Conservation (phyloP, 208 protist genomes). For the Leishmania mexicana region DNA sequence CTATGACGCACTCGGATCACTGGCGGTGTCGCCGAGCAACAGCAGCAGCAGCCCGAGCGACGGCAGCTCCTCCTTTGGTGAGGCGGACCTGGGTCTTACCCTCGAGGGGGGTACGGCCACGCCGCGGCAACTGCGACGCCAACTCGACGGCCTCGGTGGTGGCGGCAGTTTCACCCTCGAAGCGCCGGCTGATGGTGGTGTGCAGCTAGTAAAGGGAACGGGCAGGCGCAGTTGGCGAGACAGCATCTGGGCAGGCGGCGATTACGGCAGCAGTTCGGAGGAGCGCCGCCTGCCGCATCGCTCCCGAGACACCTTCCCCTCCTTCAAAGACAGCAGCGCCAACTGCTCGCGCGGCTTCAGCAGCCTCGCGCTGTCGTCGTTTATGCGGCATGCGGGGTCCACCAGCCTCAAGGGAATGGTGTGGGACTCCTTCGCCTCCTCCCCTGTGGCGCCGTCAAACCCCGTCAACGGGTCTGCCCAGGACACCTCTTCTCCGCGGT, state of each 20-base stretch:
- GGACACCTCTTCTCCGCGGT: background rate
- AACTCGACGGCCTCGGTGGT: background rate
- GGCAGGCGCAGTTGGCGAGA: background rate
- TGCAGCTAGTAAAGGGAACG: background rate
- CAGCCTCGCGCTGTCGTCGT: conserved; percentile 27
- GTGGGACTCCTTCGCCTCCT: background rate
- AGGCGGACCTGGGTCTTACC: background rate
- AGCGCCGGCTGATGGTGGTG: background rate
- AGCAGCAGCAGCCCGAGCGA: background rate
- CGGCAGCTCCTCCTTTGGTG: background rate
- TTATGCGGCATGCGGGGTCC: conserved; percentile 17
- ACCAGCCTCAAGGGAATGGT: background rate
- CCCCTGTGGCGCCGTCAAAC: background rate
- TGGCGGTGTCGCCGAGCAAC: background rate
- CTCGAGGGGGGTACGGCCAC: background rate
- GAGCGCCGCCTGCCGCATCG: background rate
- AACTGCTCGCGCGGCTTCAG: conserved; percentile 23
- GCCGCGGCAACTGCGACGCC: background rate
- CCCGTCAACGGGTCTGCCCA: background rate
- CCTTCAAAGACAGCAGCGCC: conserved; percentile 15
- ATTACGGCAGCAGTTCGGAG: background rate
- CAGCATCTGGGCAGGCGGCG: background rate
- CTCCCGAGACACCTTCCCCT: conserved; percentile 7
- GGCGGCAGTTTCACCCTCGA: background rate
- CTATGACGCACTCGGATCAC: background rate